Percentiles rank a stretch among this genome's conserved stretches.
phyloP scores from a whole-genome alignment of 2,329 filamentous ascomycete species.

The Penicillium concentricum region DNA sequence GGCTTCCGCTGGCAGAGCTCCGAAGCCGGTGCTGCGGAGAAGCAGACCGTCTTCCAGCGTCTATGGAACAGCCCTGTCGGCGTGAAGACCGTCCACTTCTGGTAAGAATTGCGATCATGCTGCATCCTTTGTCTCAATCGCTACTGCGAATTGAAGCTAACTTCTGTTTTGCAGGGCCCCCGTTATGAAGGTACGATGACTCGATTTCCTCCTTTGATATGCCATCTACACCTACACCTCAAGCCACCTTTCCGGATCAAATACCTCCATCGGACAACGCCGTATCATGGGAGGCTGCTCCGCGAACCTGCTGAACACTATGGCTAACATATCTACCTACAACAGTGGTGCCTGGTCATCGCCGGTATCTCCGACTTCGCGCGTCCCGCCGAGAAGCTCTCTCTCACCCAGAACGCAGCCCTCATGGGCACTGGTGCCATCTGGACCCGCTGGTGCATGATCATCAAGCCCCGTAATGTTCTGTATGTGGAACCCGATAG shows the following conservation, averaged over 20 bases:
- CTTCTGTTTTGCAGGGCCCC: constrained; percentile 65
- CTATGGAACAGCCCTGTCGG: constrained; percentile 82
- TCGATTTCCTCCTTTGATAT: constrained; percentile 8
- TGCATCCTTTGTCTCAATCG: not conserved
- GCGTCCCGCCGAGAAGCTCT: constrained; percentile 88
- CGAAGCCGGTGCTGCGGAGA: constrained; percentile 49
- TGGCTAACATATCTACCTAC: constrained; percentile 7
- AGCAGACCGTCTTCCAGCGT: constrained; percentile 63
- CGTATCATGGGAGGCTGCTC: no score
- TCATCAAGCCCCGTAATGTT: constrained; percentile 91
- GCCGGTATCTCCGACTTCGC: constrained; percentile 89
- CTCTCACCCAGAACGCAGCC: constrained; percentile 85
- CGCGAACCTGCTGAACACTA: not conserved
- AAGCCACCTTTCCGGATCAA: not conserved
- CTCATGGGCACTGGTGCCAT: constrained; percentile 89
- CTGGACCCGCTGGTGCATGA: constrained; percentile 98
- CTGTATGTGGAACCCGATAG: constrained; percentile 58
- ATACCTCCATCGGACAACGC: not conserved
- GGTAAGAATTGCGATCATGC: constrained; percentile 53
- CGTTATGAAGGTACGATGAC: constrained; percentile 71
- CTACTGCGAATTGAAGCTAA: constrained; percentile 12
- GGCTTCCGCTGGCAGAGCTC: constrained; percentile 71
- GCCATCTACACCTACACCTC: not conserved
- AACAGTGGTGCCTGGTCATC: constrained; percentile 84
- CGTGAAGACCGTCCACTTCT: constrained; percentile 96